Conservation (phyloP, 2,329 filamentous ascomycete genomes). For the Trichoderma gracile region DNA sequence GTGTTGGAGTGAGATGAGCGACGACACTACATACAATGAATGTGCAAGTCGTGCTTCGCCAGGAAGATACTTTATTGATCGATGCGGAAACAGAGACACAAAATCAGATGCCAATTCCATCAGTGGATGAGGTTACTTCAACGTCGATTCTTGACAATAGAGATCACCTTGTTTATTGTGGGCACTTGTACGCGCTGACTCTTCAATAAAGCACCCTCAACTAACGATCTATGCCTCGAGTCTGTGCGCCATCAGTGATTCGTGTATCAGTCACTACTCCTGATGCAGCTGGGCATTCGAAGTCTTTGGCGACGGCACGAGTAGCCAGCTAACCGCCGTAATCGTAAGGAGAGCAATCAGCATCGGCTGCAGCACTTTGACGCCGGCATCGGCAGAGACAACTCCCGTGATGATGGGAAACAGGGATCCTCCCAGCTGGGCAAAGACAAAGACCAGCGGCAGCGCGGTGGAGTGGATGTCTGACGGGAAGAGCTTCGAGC, state of each 20-base stretch:
- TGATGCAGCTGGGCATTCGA: constrained; percentile 38
- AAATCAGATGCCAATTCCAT: too few species aligned
- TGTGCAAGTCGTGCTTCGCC: neutral
- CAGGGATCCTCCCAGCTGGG: constrained; percentile 55
- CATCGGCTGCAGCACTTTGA: constrained; percentile 54
- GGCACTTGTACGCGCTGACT: too few species aligned
- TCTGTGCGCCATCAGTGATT: neutral
- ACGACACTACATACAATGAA: neutral
- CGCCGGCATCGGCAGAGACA: constrained; percentile 48
- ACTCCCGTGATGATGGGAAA: constrained; percentile 59
- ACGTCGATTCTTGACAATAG: too few species aligned
- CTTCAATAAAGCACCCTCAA: too few species aligned
- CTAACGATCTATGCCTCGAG: too few species aligned
- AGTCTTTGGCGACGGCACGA: constrained; percentile 43
- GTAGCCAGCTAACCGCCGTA: constrained; percentile 49
- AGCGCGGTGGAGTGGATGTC: constrained; percentile 41
- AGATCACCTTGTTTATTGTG: too few species aligned
- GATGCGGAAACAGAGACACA: neutral
- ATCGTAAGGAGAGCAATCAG: constrained; percentile 49
- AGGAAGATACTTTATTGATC: neutral
- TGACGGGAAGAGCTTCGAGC: constrained; percentile 51
- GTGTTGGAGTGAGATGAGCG: neutral
- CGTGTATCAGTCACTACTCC: constrained; percentile 32
- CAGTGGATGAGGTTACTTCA: too few species aligned
- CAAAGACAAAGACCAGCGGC: constrained; percentile 57